Conservation (phyloP, 805 yeast species). For the Hanseniaspora vineae region DNA sequence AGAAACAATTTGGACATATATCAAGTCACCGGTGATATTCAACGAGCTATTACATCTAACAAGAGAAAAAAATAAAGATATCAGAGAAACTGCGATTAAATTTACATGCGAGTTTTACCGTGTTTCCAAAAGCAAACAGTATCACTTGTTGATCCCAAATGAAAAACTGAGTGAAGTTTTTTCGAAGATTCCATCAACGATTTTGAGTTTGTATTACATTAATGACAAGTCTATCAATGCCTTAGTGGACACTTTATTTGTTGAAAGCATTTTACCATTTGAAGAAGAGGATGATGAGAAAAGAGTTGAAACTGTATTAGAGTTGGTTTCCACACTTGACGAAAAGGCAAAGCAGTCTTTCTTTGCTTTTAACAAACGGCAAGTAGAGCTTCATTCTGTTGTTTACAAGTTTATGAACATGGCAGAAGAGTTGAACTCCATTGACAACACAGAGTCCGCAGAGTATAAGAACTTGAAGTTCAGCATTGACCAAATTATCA, state of each 20-base stretch:
- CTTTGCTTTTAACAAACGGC: constrained; percentile 56
- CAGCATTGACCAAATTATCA: constrained; percentile 41
- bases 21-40: constrained; percentile 37
- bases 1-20: constrained; percentile 31
- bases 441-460: constrained; percentile 23
- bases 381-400: constrained; percentile 43
- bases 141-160: constrained; percentile 10
- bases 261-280: constrained; percentile 50
- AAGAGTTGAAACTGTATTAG: constrained; percentile 43
- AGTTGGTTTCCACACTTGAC: constrained; percentile 35
- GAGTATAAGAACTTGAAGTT: constrained; percentile 13
- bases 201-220: constrained; percentile 58
- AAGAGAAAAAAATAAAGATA: constrained; percentile 56
- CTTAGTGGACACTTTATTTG: constrained; percentile 45
- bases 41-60: constrained; percentile 46
- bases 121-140: constrained; percentile 25
- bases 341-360: constrained; percentile 52
- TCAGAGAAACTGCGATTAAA: constrained; percentile 46
- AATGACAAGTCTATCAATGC: constrained; percentile 57
- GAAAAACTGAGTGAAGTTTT: constrained; percentile 19
- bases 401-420: constrained; percentile 35
- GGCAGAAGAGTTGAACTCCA: constrained; percentile 25
- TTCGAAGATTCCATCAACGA: constrained; percentile 44
- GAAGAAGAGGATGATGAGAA: constrained; percentile 27
- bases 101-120: constrained; percentile 45